Evolutionary conservation across 768 basidiomycete genomes (phyloP).

Genomic region (Tylopilus rubrobrunneus): DNA sequence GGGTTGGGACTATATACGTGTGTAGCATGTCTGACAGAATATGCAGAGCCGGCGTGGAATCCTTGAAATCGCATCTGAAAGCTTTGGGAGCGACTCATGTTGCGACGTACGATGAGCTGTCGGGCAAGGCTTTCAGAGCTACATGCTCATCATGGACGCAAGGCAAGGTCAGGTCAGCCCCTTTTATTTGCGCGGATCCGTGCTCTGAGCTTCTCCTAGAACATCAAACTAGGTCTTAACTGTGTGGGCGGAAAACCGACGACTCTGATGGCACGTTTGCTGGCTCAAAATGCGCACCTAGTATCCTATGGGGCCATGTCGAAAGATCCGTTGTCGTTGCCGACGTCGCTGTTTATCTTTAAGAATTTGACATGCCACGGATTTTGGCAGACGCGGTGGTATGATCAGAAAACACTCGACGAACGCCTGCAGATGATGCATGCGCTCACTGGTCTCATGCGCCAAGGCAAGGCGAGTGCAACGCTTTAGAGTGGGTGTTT

Average conservation of each 20-base stretch:
- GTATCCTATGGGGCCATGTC: conserved; percentile 93
- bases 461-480: conserved; percentile 46
- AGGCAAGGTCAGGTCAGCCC: conserved; percentile 43
- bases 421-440: conserved; percentile 52
- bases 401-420: conserved; percentile 41
- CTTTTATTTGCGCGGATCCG: conserved; percentile 7
- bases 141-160: conserved; percentile 62
- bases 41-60: conserved; percentile 49
- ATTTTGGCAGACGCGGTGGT: conserved; percentile 80
- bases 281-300: conserved; percentile 66
- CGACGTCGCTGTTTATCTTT: conserved; percentile 81
- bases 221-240: conserved; percentile 48
- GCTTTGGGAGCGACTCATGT: conserved; percentile 73
- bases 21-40: not conserved
- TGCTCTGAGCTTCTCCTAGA: conserved; percentile 20
- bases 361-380: conserved; percentile 74
- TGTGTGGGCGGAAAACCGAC: conserved; percentile 68
- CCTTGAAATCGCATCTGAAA: conserved; percentile 47
- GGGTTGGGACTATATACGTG: not conserved
- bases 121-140: conserved; percentile 49
- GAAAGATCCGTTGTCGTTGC: conserved; percentile 71
- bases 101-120: conserved; percentile 71
- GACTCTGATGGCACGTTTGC: conserved; percentile 60
- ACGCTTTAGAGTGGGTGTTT: not conserved
- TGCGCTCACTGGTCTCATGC: conserved; percentile 51